Base-by-base conservation (phyloP, 768 basidiomycete species). In the Mycena maculata region DNA sequence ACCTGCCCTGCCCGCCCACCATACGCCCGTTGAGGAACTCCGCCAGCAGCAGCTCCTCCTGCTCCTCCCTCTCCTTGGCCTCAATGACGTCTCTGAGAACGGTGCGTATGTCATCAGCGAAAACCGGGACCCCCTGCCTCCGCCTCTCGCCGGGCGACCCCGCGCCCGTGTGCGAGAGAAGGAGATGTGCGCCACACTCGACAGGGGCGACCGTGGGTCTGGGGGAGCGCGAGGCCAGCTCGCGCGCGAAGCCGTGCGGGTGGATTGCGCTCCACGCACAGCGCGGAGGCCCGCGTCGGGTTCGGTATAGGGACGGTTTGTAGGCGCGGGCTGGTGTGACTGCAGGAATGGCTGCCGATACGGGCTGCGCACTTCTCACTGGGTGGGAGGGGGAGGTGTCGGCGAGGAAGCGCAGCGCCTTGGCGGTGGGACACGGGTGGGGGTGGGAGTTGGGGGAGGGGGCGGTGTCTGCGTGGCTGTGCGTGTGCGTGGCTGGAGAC, bases 181-280 rank as follows among this genome's bases (percentile, higher is more conserved):
- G 31, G 18, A 16, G 36, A 30, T 27, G 59, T 27, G 48, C n/a
- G 25, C 12, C 25, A 13, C n/a, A 30, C 30, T 20, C 47, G 30
- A n/a, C 28, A 15, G 15, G 44, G 33, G 45, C 27, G 22, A 38
- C 45, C 13, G 16, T 22, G 27, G 36, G 30, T 39, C 16, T n/a
- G n/a, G n/a, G 13, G 49, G 60, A 50, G 47, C 20, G 22, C 52
- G 60, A 63, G 53, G 27, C 62, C 62, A 18, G 62, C 53, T 55
- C 39, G 50, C 30, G 41, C 16, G 41, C 13, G 31, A 28, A 4
- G 20, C 45, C 31, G 16, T 7, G 33, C 20, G 33, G 31, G 28
- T 13, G 13, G 48, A 16, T 15, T 42, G 30, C 41, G 60, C 28
- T 25, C 20, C 50, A 25, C 48, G 60, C 60, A 18, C 49, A 53